Base-by-base conservation (phyloP, 805 yeast species). In the Ascoidea tarda region DNA sequence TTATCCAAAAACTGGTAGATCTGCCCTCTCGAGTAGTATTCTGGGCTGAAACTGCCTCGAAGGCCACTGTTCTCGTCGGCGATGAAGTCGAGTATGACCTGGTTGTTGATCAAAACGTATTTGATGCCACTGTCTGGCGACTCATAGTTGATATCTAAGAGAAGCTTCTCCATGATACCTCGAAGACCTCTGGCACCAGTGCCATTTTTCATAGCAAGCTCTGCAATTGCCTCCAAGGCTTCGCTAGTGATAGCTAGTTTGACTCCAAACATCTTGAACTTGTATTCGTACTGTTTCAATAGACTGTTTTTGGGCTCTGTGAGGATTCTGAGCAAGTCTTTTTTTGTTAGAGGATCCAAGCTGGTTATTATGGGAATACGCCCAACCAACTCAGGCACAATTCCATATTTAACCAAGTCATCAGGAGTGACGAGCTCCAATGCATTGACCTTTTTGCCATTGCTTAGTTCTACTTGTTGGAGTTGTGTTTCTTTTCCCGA, bases 101-200 rank as follows among this genome's bases (percentile, higher is more conserved):
- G 68, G 47, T 66, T 66, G 53, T 74, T 74, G 14, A 79, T 66
- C 6, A 79, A 61, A 1, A 78, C 82, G 60, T 69, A 77, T 21
- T 73, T 63, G 6, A 76, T 68, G 0, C 78, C 76, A 31, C 81
- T 74, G n/a, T 74, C 80, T 0, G 83, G 83, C 58, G 81, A 75
- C 49, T 78, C 83, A 60, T 73, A 79, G 59, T 78, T 79, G 5
- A 77, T 78, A 48, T 71, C 69, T 16, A 78, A 61, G 28, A 78
- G 59, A 16, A 78, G 54, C 52, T 76, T 69, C 54, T 78, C 83
- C 73, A 79, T 67, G 5, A 78, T 74, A 1, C 78, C 74, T 57
- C 81, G 66, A 33, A 79, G 60, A 0, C 84, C 84, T 59, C 84
- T 68, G 0, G 84, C 84, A 33, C 84, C 84, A 0, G 82, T 78